Percentiles rank a stretch among this genome's conserved stretches.
These are phyloP conservation scores for Amesomyces nigricolor DNA, from an alignment of 2,329 filamentous ascomycete genomes.

Conservation along the genomic window DNA sequence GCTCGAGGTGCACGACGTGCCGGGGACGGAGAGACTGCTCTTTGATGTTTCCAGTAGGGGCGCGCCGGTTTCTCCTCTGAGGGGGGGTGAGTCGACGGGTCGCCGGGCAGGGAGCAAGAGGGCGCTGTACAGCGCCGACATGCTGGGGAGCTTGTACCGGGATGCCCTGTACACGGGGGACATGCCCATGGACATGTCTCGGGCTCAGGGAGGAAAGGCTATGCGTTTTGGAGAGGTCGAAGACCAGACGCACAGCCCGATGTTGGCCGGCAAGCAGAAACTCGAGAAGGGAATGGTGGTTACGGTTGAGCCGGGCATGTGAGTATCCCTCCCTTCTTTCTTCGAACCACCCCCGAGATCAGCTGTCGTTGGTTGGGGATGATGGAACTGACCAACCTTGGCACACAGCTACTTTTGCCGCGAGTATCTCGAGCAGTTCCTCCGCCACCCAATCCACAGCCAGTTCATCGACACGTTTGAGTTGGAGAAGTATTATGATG, in stretches of 20 bases:
- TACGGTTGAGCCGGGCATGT: constrained; percentile 73
- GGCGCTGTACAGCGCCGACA: constrained; percentile 36
- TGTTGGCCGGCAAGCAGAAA: constrained; percentile 32
- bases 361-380: not conserved
- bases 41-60: constrained; percentile 12
- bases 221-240: no score
- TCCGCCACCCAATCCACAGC: constrained; percentile 51
- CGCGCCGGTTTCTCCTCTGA: not conserved
- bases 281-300: constrained; percentile 62
- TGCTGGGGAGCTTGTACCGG: constrained; percentile 30
- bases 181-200: not conserved
- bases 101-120: constrained; percentile 32
- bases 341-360: not conserved
- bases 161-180: constrained; percentile 8
- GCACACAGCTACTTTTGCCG: constrained; percentile 64
- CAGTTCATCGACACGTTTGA: constrained; percentile 60
- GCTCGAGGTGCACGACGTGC: constrained; percentile 59
- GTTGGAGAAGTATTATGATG: constrained; percentile 63
- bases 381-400: not conserved
- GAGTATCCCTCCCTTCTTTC: constrained; percentile 23
- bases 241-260: no score
- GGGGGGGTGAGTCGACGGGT: not conserved
- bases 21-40: constrained; percentile 37
- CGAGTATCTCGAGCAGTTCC: constrained; percentile 66
- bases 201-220: no score